Conservation (phyloP, 2,329 filamentous ascomycete species). For the Myriangium duriaei region DNA sequence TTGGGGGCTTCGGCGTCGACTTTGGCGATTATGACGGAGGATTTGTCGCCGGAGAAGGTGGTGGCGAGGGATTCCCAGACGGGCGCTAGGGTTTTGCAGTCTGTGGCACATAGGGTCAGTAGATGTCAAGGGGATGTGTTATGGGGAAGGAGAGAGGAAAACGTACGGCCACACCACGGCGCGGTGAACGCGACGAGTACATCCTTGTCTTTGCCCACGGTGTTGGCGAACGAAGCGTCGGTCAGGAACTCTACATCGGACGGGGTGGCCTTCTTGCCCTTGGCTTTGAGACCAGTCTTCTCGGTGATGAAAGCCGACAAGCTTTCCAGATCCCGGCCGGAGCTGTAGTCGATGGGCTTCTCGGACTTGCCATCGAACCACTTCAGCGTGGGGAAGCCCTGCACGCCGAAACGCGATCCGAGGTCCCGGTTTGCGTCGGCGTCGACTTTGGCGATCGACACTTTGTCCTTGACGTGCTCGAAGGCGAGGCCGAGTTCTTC, state of each 20-base stretch:
- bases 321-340: slow-evolving; percentile 77
- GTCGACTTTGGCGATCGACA: slow-evolving; percentile 91
- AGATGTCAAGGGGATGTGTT: slow-evolving; percentile 9
- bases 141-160: slow-evolving; percentile 10
- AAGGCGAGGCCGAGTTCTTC: slow-evolving; percentile 75
- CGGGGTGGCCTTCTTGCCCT: slow-evolving; percentile 57
- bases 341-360: slow-evolving; percentile 71
- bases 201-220: slow-evolving; percentile 73
- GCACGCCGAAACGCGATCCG: slow-evolving; percentile 74
- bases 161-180: slow-evolving; percentile 96
- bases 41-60: slow-evolving; percentile 61
- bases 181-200: slow-evolving; percentile 94
- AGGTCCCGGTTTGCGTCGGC: slow-evolving; percentile 78
- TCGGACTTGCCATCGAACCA: slow-evolving; percentile 95
- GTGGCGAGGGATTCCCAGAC: slow-evolving; percentile 76
- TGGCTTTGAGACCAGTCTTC: slow-evolving; percentile 75
- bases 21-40: slow-evolving; percentile 77
- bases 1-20: slow-evolving; percentile 85
- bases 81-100: slow-evolving; percentile 92
- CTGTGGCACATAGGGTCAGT: slow-evolving; percentile 38
- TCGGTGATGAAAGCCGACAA: slow-evolving; percentile 68
- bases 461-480: slow-evolving; percentile 58
- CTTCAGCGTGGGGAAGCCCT: slow-evolving; percentile 95
- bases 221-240: slow-evolving; percentile 63
- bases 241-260: slow-evolving; percentile 70